Evolutionary conservation across 1,284 basidiomycete species (phyloP).

Genomic region (Phlebopus sp.): DNA sequence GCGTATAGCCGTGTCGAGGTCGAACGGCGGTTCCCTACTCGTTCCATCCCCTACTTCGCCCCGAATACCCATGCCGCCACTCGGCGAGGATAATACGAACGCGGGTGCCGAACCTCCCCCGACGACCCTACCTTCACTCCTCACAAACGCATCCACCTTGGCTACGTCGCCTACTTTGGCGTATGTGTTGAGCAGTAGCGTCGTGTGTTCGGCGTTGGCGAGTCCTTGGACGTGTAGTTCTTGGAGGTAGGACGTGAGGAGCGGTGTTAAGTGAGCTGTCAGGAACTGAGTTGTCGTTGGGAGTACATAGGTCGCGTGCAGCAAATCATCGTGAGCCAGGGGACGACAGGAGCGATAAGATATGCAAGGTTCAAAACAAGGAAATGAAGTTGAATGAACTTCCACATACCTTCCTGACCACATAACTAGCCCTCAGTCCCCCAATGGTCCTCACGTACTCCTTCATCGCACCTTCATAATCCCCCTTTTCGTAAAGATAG

Average conservation of each 20-base stretch:
- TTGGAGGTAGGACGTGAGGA: constrained; percentile 94
- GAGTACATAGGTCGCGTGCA: no score
- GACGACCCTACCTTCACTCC: constrained; percentile 62
- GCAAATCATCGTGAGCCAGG: neutral
- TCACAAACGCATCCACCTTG: constrained; percentile 90
- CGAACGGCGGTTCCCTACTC: constrained; percentile 83
- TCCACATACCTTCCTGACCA: constrained; percentile 84
- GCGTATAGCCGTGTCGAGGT: constrained; percentile 94
- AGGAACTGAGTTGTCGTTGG: constrained; percentile 64
- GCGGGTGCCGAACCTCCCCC: constrained; percentile 4
- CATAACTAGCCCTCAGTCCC: constrained; percentile 88
- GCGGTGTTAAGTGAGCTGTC: constrained; percentile 93
- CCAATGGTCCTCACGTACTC: constrained; percentile 93
- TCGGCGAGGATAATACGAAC: constrained; percentile 8
- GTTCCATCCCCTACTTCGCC: constrained; percentile 34
- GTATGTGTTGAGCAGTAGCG: constrained; percentile 92
- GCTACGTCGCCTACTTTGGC: constrained; percentile 93
- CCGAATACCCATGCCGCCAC: constrained; percentile 9
- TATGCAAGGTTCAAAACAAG: neutral
- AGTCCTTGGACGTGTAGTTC: constrained; percentile 87
- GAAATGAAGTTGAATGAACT: neutral
- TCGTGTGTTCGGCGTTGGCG: constrained; percentile 96
- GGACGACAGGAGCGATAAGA: neutral
- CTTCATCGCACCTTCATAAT: constrained; percentile 91
- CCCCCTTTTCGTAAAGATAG: constrained; percentile 86